Percentiles rank a stretch among this genome's conserved stretches.
Evolutionary conservation across 1,284 basidiomycete species (phyloP).

Genomic region (Cryptococcus maquisensis): DNA sequence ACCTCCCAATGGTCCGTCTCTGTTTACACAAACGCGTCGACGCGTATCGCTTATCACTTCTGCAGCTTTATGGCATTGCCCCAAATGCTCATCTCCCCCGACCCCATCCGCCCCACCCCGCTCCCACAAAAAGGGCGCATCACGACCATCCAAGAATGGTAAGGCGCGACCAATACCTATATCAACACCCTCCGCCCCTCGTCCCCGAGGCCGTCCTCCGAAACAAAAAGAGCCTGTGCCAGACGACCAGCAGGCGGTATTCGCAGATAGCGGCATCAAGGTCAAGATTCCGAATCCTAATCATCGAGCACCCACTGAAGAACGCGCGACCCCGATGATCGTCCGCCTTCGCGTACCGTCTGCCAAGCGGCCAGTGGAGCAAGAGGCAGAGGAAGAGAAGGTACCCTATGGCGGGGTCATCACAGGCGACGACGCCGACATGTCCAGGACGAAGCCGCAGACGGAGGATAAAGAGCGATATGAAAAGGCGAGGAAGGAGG

Average conservation of each 20-base stretch:
- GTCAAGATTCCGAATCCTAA: constrained; percentile 16
- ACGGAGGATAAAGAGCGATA: constrained; percentile 70
- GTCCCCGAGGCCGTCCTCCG: neutral
- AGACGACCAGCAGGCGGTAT: constrained; percentile 11
- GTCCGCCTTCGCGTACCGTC: constrained; percentile 33
- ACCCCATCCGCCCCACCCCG: neutral
- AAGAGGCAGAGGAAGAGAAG: constrained; percentile 42
- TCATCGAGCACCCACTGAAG: constrained; percentile 6
- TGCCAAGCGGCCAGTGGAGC: constrained; percentile 30
- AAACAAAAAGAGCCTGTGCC: neutral
- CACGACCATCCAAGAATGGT: constrained; percentile 11
- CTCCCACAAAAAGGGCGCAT: neutral
- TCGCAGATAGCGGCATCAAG: constrained; percentile 18
- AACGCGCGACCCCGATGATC: constrained; percentile 20
- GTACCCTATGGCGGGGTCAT: constrained; percentile 77
- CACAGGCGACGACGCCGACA: constrained; percentile 66
- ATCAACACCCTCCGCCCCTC: neutral
- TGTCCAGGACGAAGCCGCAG: constrained; percentile 63
- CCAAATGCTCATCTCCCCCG: constrained; percentile 9
- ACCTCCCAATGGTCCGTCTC: constrained; percentile 66
- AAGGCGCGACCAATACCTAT: constrained; percentile 8
- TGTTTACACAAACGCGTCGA: neutral
- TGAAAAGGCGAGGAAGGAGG: constrained; percentile 63
- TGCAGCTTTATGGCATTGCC: constrained; percentile 21
- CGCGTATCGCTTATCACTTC: neutral